Evolutionary conservation across 2,329 filamentous ascomycete species (phyloP).

Genomic region (Colletotrichum orchidophilum): DNA sequence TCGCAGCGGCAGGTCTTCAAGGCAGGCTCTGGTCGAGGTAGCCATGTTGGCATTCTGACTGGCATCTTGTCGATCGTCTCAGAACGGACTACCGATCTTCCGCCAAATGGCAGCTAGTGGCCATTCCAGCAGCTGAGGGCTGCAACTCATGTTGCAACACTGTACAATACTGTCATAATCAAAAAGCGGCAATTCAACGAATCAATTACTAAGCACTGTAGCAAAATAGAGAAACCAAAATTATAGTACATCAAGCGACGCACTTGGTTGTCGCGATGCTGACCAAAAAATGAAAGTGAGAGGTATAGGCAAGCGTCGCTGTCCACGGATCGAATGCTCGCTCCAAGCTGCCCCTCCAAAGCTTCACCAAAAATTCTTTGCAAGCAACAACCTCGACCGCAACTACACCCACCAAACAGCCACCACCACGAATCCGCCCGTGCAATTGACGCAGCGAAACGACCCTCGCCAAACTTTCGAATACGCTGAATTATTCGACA

Average conservation of each 20-base stretch:
- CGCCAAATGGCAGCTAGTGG: background rate
- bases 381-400: slow-evolving; percentile 12
- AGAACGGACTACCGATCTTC: background rate
- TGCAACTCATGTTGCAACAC: background rate
- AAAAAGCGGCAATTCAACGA: background rate
- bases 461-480: background rate
- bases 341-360: slow-evolving; percentile 30
- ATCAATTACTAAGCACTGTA: background rate
- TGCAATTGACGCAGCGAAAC: background rate
- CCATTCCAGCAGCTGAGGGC: background rate
- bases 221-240: background rate
- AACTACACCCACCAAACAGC: slow-evolving; percentile 10
- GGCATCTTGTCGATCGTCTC: background rate
- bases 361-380: slow-evolving; percentile 34
- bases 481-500: background rate
- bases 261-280: background rate
- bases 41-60: no score
- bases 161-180: slow-evolving; percentile 15
- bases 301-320: background rate
- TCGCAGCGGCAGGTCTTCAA: background rate
- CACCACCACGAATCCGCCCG: background rate
- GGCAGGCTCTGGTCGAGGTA: no score
- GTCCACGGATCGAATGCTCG: slow-evolving; percentile 1
- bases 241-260: background rate
- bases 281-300: background rate